A percentile compares a stretch with the other conserved stretches of the same genome.
These are phyloP conservation scores for Gilbertella persicaria DNA, from an alignment of 371 early-diverging fungal genomes.

Conservation along the genomic window DNA sequence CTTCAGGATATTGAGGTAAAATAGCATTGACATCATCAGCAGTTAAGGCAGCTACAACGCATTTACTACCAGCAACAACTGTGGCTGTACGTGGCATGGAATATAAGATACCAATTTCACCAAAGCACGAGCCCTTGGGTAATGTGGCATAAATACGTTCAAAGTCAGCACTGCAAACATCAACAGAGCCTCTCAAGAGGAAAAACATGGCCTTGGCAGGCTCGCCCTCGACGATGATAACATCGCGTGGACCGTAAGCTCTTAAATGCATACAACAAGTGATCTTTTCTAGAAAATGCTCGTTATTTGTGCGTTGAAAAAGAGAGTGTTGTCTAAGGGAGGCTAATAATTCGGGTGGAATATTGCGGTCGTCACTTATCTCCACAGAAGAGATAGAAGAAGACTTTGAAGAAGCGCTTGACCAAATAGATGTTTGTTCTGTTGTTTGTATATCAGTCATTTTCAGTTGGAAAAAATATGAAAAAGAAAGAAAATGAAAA, in stretches of 20 bases:
- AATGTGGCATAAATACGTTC: slow-evolving; percentile 77
- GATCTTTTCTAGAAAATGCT: slow-evolving; percentile 37
- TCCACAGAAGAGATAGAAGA: slow-evolving; percentile 6
- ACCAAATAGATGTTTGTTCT: slow-evolving; percentile 5
- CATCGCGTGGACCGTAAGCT: slow-evolving; percentile 55
- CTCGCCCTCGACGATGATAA: slow-evolving; percentile 75
- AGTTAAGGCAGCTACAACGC: slow-evolving; percentile 67
- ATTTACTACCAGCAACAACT: slow-evolving; percentile 72
- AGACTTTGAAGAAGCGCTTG: slow-evolving; percentile 1
- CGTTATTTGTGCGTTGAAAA: slow-evolving; percentile 47
- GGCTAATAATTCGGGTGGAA: slow-evolving; percentile 39
- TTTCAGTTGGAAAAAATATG: slow-evolving; percentile 5
- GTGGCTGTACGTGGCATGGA: slow-evolving; percentile 81
- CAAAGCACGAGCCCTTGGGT: slow-evolving; percentile 70
- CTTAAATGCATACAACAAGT: slow-evolving; percentile 54
- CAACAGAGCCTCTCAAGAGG: slow-evolving; percentile 77
- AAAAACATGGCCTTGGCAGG: slow-evolving; percentile 85
- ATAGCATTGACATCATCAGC: slow-evolving; percentile 54
- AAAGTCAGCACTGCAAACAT: slow-evolving; percentile 75
- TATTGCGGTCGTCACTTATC: slow-evolving; percentile 9
- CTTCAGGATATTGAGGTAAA: slow-evolving; percentile 58
- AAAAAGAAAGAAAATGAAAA: slow-evolving; percentile 1
- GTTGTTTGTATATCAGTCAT: slow-evolving; percentile 23
- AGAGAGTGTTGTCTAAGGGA: slow-evolving; percentile 45
- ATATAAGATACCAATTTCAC: slow-evolving; percentile 86